A percentile compares a stretch with the other conserved stretches of the same genome.
Conservation (phyloP, 202 grass and related monocot species). For the Bolboschoenoplectus hybrid region DNA sequence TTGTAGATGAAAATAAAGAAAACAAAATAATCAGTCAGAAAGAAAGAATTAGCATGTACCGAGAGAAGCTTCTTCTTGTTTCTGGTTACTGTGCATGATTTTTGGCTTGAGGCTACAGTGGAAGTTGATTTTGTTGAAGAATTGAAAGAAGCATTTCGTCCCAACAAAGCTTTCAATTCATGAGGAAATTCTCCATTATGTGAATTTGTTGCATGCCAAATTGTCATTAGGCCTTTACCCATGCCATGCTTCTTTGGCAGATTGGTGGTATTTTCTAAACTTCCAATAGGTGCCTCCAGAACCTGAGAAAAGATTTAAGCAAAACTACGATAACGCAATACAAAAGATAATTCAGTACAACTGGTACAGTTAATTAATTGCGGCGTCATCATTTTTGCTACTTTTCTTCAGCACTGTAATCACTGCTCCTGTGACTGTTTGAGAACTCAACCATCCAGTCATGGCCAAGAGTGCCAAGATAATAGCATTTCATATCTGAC, state of each 20-base stretch:
- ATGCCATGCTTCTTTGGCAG: conserved; percentile 77
- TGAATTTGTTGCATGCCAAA: conserved; percentile 83
- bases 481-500: background rate
- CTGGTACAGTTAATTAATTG: background rate
- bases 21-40: conserved; percentile 17
- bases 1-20: conserved; percentile 15
- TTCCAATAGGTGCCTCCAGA: conserved; percentile 25
- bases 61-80: conserved; percentile 31
- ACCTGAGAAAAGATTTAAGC: conserved; percentile 30
- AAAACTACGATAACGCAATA: background rate
- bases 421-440: background rate
- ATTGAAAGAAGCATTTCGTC: conserved; percentile 62
- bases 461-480: background rate
- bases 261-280: conserved; percentile 32
- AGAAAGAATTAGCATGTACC: conserved; percentile 21
- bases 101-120: conserved; percentile 43
- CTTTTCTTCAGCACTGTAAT: background rate
- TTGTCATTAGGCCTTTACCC: conserved; percentile 98
- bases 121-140: conserved; percentile 51
- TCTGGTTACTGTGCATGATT: conserved; percentile 23
- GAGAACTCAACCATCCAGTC: background rate
- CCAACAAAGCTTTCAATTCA: conserved; percentile 46
- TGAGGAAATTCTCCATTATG: conserved; percentile 49
- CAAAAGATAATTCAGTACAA: background rate
- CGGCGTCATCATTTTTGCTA: background rate